phyloP scores from a whole-genome alignment of 352 stramenopile genomes.

The Phytopythium mirpurense region DNA sequence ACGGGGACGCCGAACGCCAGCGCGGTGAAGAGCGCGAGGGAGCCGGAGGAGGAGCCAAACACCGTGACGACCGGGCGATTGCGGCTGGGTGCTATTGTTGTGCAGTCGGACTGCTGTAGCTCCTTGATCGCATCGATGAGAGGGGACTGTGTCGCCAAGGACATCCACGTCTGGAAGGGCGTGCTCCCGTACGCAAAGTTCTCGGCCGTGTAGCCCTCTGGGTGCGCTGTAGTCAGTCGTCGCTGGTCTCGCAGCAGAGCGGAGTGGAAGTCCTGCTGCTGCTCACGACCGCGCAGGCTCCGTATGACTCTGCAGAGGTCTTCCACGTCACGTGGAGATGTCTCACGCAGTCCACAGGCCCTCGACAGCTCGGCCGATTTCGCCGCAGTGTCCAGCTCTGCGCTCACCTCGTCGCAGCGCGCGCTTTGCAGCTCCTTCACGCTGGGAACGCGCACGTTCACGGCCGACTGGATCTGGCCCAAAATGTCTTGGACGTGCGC shows the following conservation, averaged over 20 bases:
- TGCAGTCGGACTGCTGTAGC: background rate
- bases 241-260: slow-evolving; percentile 19
- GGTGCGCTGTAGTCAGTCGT: slow-evolving; percentile 6
- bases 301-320: slow-evolving; percentile 12
- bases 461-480: background rate
- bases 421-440: background rate
- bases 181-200: slow-evolving; percentile 63
- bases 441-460: background rate
- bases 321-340: background rate
- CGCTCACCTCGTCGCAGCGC: background rate
- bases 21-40: slow-evolving; percentile 43
- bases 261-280: slow-evolving; percentile 28
- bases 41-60: slow-evolving; percentile 52
- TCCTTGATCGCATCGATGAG: slow-evolving; percentile 12
- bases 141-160: slow-evolving; percentile 16
- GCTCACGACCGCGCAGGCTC: slow-evolving; percentile 20
- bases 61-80: slow-evolving; percentile 21
- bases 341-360: background rate
- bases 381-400: background rate
- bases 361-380: background rate
- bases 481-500: background rate
- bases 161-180: slow-evolving; percentile 38
- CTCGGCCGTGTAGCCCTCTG: slow-evolving; percentile 22
- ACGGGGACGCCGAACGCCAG: slow-evolving; percentile 22
- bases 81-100: background rate